Base-by-base conservation (phyloP, 2,329 filamentous ascomycete genomes). In the Corynespora cassiicola region DNA sequence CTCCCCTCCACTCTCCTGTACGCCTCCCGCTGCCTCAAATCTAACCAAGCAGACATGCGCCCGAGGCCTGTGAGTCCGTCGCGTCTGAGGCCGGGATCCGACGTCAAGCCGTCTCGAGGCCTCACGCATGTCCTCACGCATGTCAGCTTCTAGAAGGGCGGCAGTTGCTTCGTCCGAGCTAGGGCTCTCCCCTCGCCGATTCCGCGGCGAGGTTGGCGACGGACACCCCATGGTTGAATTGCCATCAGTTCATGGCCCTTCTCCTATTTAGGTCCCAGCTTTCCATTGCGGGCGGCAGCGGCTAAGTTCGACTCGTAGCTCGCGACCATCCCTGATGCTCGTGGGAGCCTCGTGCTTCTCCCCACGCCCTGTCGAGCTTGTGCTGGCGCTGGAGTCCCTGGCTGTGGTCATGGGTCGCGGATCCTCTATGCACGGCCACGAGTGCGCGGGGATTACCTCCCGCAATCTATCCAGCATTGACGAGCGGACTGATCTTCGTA, bases 121-220 rank as follows among this genome's bases (percentile, higher is more conserved):
- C 24, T 31, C 18, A 12, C 21, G 12, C 23, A n/a, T n/a, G 24
- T 11, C 11, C 12, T 30, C 23, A 36, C 38, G 43, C 33, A 47
- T 39, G 39, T 47, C 39, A 47, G 43, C 43, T 39, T 47, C 43
- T 47, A 36, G 43, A 47, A 47, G 31, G 24, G 24, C 37, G 42
- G 28, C 42, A 41, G 18, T 37, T 25, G 20, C 32, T n/a, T n/a
- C n/a, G n/a, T n/a, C n/a, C n/a, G n/a, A n/a, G n/a, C n/a, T n/a
- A n/a, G n/a, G n/a, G n/a, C n/a, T n/a, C n/a, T n/a, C n/a, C n/a
- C n/a, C n/a, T n/a, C n/a, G n/a, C n/a, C n/a, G n/a, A n/a, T n/a
- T n/a, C n/a, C n/a, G n/a, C n/a, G n/a, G n/a, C n/a, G n/a, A n/a
- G n/a, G n/a, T n/a, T n/a, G n/a, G n/a, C n/a, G n/a, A n/a, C n/a